Evolutionary conservation across 2,329 filamentous ascomycete genomes (phyloP).

Genomic region (Amylocarpus encephaloides): DNA sequence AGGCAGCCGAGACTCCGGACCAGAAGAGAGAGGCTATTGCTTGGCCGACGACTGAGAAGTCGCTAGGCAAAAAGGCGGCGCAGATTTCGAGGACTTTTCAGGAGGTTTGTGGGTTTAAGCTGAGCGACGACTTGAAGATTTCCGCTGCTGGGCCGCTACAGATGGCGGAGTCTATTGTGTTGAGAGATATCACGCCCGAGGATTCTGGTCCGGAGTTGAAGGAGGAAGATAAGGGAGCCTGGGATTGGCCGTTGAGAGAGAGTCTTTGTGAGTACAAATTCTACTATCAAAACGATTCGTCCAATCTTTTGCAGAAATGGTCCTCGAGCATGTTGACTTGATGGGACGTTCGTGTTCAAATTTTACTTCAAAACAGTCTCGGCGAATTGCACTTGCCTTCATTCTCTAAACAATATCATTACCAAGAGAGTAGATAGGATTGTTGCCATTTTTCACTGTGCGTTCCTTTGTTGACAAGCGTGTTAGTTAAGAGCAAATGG

Average conservation of each 20-base stretch:
- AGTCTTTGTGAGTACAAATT: constrained; percentile 32
- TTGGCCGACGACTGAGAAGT: constrained; percentile 53
- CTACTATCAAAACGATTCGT: not conserved
- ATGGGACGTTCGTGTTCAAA: too few species aligned
- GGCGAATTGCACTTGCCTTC: too few species aligned
- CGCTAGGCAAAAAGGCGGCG: constrained; percentile 57
- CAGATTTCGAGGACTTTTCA: constrained; percentile 70
- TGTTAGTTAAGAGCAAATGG: too few species aligned
- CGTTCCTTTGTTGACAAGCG: too few species aligned
- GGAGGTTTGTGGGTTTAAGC: constrained; percentile 63
- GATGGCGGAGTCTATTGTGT: constrained; percentile 50
- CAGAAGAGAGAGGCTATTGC: constrained; percentile 44
- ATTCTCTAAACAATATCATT: too few species aligned
- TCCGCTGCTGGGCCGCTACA: constrained; percentile 44
- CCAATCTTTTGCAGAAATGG: too few species aligned
- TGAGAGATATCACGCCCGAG: constrained; percentile 50
- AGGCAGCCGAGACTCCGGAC: constrained; percentile 27
- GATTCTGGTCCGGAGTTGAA: constrained; percentile 26
- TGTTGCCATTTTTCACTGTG: too few species aligned
- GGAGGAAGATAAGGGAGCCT: constrained; percentile 36
- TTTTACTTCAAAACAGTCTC: too few species aligned
- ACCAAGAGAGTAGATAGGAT: too few species aligned
- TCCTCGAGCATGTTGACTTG: too few species aligned
- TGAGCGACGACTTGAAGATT: constrained; percentile 64
- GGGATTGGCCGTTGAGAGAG: constrained; percentile 43